phyloP scores from a whole-genome alignment of 805 yeast genomes.

The Pichia membranifaciens region DNA sequence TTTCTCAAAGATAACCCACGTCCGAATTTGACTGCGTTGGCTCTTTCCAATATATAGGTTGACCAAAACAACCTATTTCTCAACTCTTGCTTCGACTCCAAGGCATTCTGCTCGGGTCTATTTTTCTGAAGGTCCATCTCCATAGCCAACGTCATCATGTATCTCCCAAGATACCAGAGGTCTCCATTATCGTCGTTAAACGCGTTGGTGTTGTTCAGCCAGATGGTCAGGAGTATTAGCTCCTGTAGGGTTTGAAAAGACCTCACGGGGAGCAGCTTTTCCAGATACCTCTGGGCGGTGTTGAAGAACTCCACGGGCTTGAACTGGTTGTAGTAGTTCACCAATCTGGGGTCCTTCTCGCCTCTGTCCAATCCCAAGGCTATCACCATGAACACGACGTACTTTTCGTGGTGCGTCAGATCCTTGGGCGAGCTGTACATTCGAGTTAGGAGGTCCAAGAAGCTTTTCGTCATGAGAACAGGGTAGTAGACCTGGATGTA shows the following conservation, averaged over 20 bases:
- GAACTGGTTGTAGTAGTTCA: slow-evolving; percentile 15
- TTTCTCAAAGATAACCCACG: slow-evolving; percentile 22
- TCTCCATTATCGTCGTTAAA: slow-evolving; percentile 24
- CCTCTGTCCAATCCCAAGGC: slow-evolving; percentile 18
- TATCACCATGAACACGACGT: slow-evolving; percentile 19
- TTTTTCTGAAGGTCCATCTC: slow-evolving; percentile 22
- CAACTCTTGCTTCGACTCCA: slow-evolving; percentile 17
- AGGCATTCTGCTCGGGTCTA: slow-evolving; percentile 20
- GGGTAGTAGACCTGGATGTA: slow-evolving; percentile 20
- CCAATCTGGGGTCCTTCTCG: slow-evolving; percentile 4
- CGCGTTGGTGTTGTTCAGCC: slow-evolving; percentile 20
- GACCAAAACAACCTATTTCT: slow-evolving; percentile 24
- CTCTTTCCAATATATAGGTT: slow-evolving; percentile 21
- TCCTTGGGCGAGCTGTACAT: slow-evolving; percentile 14
- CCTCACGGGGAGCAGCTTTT: slow-evolving; percentile 15
- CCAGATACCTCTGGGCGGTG: slow-evolving; percentile 20
- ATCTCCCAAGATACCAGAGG: slow-evolving; percentile 23
- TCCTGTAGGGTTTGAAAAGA: slow-evolving; percentile 20
- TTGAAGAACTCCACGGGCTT: slow-evolving; percentile 21
- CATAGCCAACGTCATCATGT: slow-evolving; percentile 25
- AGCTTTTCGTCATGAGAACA: slow-evolving; percentile 13
- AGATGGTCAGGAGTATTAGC: slow-evolving; percentile 17
- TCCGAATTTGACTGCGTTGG: slow-evolving; percentile 24
- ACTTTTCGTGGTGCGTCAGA: slow-evolving; percentile 20
- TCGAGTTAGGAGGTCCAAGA: slow-evolving; percentile 9